Base-by-base conservation (phyloP, 2,329 filamentous ascomycete species). In the Aspergillus arachidicola region DNA sequence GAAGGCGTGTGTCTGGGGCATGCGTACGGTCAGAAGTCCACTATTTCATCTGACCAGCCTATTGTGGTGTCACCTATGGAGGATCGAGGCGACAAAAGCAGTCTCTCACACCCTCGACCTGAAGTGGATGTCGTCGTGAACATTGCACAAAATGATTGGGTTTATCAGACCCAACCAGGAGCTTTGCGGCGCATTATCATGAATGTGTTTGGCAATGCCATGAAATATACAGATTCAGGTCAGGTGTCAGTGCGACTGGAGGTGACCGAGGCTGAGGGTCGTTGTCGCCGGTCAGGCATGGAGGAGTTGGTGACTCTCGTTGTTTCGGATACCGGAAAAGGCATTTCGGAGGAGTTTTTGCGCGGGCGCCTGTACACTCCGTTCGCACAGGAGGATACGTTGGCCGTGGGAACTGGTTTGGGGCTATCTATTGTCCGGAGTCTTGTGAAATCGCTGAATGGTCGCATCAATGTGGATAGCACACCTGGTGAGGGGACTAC, bases 371-470 rank as follows among this genome's bases (percentile, higher is more conserved):
- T 91, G 0, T 92, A 88, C 70, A 86, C 83, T 0, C 86, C 79
- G 1, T 81, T 81, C 60, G 75, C 78, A 0, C 89, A 92, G 65
- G 89, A 91, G 68, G 83, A 90, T 55, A 75, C 80, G 0, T 73
- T 91, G 1, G 80, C 84, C 0, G 83, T 77, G 4, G 79, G 79
- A 7, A 79, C 79, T 0, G 79, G 79, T 0, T 78, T 92, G 0
- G 89, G 90, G 0, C 75, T 92, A 34, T 88, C 86, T 46, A 85
- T 92, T 10, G 89, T 91, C 2, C 82, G 84, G 23, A 74, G 81
- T 71, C 85, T 91, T 7, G 84, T 90, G 19, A 83, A 85, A 54
- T 84, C 86, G 30, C 76, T 91, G 0, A 82, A 83, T 32, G 89
- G 89, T 0, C 82, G 79, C 7, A 86, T 91, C 50, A 81, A 85